These are phyloP conservation scores for Lasiosphaeria hispida DNA, from an alignment of 495 filamentous ascomycete species.

Conservation along the genomic window DNA sequence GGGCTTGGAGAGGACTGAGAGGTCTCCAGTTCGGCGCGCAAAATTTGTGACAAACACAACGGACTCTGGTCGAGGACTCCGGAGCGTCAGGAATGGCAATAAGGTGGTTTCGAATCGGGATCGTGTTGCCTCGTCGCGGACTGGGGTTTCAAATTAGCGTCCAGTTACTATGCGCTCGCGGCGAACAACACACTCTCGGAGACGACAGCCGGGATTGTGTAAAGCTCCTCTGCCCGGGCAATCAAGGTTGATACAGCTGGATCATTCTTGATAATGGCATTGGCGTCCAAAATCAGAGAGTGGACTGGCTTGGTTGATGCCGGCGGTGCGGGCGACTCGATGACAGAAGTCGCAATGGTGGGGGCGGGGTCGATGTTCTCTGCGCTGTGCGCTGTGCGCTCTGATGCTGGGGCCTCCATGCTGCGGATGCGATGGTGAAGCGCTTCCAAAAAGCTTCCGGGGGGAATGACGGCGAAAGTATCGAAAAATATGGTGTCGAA, in stretches of 20 bases:
- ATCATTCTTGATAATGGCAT: conserved; percentile 87
- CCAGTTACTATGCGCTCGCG: not conserved
- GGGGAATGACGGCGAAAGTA: no score
- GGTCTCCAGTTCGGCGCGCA: conserved; percentile 84
- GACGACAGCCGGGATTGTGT: conserved; percentile 84
- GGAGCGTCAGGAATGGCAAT: conserved; percentile 76
- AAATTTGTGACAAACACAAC: conserved; percentile 79
- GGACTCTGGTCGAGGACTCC: conserved; percentile 69
- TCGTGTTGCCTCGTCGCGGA: conserved; percentile 71
- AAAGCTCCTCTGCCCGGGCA: conserved; percentile 68
- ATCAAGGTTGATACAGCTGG: conserved; percentile 76
- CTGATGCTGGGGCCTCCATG: conserved; percentile 19
- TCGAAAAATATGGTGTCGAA: no score
- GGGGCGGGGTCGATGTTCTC: conserved; percentile 27
- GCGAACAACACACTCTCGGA: conserved; percentile 65
- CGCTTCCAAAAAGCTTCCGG: no score
- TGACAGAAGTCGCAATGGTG: conserved; percentile 15
- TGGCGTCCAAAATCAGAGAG: conserved; percentile 85
- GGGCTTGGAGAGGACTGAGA: conserved; percentile 76
- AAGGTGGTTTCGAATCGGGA: conserved; percentile 76
- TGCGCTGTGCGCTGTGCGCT: conserved; percentile 9
- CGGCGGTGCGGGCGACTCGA: conserved; percentile 1
- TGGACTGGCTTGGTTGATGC: conserved; percentile 62
- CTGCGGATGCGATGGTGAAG: not conserved
- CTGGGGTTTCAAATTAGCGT: conserved; percentile 15